Base-by-base conservation (phyloP, 768 basidiomycete species). In the Hemileccinum rubropunctum region DNA sequence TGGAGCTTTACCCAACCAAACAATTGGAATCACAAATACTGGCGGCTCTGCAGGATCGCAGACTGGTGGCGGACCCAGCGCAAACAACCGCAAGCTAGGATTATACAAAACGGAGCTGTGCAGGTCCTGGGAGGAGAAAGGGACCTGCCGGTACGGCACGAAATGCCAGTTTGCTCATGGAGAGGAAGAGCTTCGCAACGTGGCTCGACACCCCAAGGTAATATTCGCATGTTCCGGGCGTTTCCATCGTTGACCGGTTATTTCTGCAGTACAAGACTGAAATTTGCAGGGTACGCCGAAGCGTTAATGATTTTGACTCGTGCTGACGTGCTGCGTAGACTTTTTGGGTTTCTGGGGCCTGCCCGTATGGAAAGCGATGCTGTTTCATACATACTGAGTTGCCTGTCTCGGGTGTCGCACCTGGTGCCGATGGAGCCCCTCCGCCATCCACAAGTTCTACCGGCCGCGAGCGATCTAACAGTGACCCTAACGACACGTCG, bases 151-250 rank as follows among this genome's bases (percentile, higher is more conserved):
- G 30, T 95, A 95, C 58, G 89, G 88, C 6, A 68, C 82, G 43
- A 94, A 94, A 70, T 95, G 92, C 63, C 92, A 95, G 66, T 95
- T 95, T 64, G 92, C 92, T 21, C 92, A 95, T 63, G 93, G 92
- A 43, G 87, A 91, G 63, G 88, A 91, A 0, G 92, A 95, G 68
- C 75, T 94, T 28, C 82, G 91, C 35, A 82, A 78, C 48, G 89
- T 93, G n/a, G 68, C 84, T 56, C 79, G 91, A 56, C 91, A 95
- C 66, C 92, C 92, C 39, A 95, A 94, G 81, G 91, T 90, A 61
- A 55, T 76, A 58, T 21, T 52, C 35, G 36, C 28, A 32, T 26
- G 1, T 32, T 32, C 12, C 18, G 10, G 33, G 34, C 15, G 28
- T 48, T 42, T 33, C 40, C 48, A 21, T 51, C 42, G 33, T 55